Base-by-base conservation (phyloP, 768 basidiomycete genomes). In the Leucocoprinus birnbaumii region DNA sequence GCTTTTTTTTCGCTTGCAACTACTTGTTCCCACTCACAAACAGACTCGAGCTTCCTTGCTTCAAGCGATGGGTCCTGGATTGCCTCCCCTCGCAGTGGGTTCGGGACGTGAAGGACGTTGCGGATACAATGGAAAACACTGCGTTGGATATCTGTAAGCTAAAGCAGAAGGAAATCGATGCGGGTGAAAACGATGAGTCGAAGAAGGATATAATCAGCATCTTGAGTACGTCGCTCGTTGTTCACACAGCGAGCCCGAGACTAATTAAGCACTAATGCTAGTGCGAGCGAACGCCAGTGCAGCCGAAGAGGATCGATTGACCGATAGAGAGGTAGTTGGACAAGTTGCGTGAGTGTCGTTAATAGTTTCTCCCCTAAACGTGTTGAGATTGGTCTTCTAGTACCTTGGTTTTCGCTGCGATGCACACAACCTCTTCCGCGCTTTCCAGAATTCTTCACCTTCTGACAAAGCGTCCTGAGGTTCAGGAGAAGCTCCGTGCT, bases 121-220 rank as follows among this genome's bases (percentile, higher is more conserved):
- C 70, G 0, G 70, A 73, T 37, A 59, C 67, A 3, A 65, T 80
- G 63, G 61, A 74, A 18, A 55, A 64, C 8, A 68, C 68, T 4
- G 69, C 77, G 6, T 52, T 64, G n/a, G 60, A 69, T 3, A 71
- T 80, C 4, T 71, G 69, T 34, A 57, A 66, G 19, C 58, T 62
- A 19, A 79, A 78, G 62, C 73, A 70, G 55, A 61, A 56, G 31
- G 67, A 72, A 2, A 41, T 77, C 2, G 57, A 55, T 10, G 62
- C 63, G 21, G 73, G 71, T 3, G 73, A 75, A 27, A 53, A 65
- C 72, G 40, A 71, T 69, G 9, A 66, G 67, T 55, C 74, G 72
- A 54, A 48, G 10, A 75, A 74, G 43, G 79, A 80, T 59, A 70
- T 81, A 19, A 67, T 80, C 58, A 78, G 73, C 52, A 68, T 78